Conservation (phyloP, 1,139 yeast species). For the Magnusiomyces sp. region DNA sequence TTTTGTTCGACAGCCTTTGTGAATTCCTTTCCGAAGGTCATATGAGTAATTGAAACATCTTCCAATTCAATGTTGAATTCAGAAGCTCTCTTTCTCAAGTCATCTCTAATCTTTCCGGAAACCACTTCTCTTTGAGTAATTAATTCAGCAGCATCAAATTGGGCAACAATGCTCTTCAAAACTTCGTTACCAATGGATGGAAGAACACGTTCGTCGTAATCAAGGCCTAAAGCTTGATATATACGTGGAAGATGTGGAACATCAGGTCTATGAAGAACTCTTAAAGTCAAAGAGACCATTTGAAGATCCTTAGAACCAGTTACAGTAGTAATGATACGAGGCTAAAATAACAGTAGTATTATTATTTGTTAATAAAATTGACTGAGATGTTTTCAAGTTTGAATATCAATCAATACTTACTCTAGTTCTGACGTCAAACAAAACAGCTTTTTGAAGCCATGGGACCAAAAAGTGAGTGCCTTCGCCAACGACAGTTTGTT, state of each 20-base stretch:
- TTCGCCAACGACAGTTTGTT: conserved; percentile 80
- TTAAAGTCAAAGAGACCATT: conserved; percentile 84
- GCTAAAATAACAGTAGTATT: conserved; percentile 32
- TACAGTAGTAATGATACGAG: conserved; percentile 86
- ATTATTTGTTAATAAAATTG: conserved; percentile 22
- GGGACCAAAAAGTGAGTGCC: conserved; percentile 95
- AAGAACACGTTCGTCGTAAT: conserved; percentile 92
- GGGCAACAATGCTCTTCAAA: conserved; percentile 90
- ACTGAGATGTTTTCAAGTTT: not conserved
- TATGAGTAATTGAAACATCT: conserved; percentile 96
- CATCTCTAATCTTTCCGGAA: conserved; percentile 80
- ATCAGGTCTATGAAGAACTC: conserved; percentile 93
- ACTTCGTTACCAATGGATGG: conserved; percentile 98
- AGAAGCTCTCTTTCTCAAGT: conserved; percentile 70
- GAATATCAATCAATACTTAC: not conserved
- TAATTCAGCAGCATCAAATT: conserved; percentile 95
- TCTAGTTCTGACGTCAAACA: conserved; percentile 79
- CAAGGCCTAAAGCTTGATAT: conserved; percentile 85
- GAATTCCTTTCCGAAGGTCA: conserved; percentile 95
- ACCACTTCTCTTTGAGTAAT: conserved; percentile 96
- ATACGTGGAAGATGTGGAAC: conserved; percentile 72
- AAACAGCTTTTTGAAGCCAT: conserved; percentile 87
- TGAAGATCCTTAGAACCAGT: conserved; percentile 98
- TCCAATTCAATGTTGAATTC: conserved; percentile 90
- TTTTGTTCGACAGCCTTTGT: conserved; percentile 98